phyloP scores from a whole-genome alignment of 345 rosid species.

The Gossypioides kirkii region DNA sequence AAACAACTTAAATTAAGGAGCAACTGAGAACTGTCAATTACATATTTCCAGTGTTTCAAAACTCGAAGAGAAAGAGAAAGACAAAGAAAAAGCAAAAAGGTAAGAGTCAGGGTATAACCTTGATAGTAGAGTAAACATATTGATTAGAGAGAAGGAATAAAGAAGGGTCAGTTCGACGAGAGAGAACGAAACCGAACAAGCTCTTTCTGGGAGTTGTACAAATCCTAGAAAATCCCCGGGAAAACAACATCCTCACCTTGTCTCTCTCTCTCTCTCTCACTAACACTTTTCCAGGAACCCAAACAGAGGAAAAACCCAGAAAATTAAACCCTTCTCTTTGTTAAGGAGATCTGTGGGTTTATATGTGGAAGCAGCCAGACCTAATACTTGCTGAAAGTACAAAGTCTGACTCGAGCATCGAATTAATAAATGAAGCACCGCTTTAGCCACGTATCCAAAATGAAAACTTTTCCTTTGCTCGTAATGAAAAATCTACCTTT shows the following conservation, averaged over 20 bases:
- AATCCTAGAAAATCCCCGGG: conserved; percentile 29
- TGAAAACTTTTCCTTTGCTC: not conserved
- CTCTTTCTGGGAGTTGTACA: conserved; percentile 27
- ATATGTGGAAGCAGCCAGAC: not conserved
- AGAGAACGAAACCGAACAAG: conserved; percentile 30
- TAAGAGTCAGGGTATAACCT: conserved; percentile 25
- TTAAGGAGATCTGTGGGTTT: not conserved
- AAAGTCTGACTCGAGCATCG: not conserved
- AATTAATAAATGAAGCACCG: not conserved
- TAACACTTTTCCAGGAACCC: not conserved
- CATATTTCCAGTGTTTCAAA: not conserved
- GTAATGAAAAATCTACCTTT: not conserved
- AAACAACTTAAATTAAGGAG: not conserved
- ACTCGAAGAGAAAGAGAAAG: not conserved
- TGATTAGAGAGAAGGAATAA: conserved; percentile 19
- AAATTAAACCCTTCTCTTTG: not conserved
- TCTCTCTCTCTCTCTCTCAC: not conserved
- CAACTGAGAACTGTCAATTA: not conserved
- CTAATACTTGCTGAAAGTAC: not conserved
- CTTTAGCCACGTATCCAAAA: conserved; percentile 1
- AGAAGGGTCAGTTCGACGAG: conserved; percentile 16
- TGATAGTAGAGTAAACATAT: conserved; percentile 18
- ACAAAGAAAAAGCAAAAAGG: not conserved
- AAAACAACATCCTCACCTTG: conserved; percentile 25
- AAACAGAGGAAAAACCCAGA: conserved; percentile 1